Conservation (phyloP, 1,284 basidiomycete species). For the Cystobasidium pallidum region DNA sequence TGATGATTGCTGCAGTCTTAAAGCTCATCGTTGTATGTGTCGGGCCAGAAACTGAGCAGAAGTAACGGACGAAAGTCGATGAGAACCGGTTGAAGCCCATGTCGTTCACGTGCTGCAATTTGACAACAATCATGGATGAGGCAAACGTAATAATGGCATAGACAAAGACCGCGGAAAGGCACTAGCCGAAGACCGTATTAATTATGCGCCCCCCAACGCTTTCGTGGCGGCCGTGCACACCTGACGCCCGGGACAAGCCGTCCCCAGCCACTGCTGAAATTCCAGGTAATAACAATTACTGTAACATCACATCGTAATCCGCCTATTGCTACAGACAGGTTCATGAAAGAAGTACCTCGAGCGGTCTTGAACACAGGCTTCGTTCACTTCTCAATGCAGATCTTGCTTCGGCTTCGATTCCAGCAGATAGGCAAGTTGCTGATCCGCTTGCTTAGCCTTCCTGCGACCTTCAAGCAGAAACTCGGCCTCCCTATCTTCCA, state of each 20-base stretch:
- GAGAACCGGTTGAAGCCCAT: background rate
- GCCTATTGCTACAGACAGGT: background rate
- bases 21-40: conserved; percentile 25
- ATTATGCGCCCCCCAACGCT: no score
- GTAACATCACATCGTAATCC: no score
- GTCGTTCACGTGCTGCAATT: no score
- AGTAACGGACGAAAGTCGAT: no score
- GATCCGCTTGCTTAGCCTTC: conserved; percentile 15
- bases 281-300: no score
- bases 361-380: background rate
- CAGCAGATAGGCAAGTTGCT: conserved; percentile 27
- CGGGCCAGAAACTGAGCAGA: background rate
- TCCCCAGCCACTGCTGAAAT: no score
- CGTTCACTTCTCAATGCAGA: conserved; percentile 1
- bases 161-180: no score
- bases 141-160: no score
- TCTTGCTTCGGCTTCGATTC: conserved; percentile 9
- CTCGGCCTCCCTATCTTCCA: conserved; percentile 36
- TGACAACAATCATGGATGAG: no score
- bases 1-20: conserved; percentile 34
- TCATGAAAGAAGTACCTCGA: background rate
- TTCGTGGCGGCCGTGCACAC: no score
- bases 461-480: conserved; percentile 17
- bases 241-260: no score
- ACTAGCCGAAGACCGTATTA: no score